Conservation (phyloP, 306 rosid species). For the Vigna nakashimae region DNA sequence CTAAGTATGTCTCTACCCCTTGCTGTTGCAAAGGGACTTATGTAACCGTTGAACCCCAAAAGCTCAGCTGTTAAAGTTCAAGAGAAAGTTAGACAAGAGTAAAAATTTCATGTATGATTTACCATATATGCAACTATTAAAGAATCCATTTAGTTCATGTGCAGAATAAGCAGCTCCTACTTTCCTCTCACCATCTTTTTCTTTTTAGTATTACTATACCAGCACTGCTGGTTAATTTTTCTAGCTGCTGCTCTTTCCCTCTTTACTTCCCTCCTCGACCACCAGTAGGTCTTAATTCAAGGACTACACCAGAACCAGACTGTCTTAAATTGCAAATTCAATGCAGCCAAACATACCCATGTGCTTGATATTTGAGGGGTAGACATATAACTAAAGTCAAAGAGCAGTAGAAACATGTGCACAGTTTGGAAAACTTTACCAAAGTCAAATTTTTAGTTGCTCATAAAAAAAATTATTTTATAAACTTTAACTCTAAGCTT, state of each 20-base stretch:
- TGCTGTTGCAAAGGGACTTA: constrained; percentile 67
- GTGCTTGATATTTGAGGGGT: constrained; percentile 38
- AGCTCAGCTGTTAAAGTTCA: constrained; percentile 71
- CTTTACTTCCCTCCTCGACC: background rate
- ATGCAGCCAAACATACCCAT: constrained; percentile 35
- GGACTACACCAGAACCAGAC: background rate
- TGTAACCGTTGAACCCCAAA: constrained; percentile 77
- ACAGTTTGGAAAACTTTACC: background rate
- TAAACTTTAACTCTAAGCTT: background rate
- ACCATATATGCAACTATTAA: no score
- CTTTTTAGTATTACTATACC: background rate
- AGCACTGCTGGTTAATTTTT: background rate
- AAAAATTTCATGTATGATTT: background rate
- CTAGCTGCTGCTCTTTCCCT: background rate
- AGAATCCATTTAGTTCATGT: no score
- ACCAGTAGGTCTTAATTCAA: background rate
- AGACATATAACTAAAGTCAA: constrained; percentile 26
- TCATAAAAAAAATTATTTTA: background rate
- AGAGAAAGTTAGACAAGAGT: background rate
- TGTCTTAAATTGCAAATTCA: constrained; percentile 31
- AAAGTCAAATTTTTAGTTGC: background rate
- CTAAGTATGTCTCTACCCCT: constrained; percentile 68
- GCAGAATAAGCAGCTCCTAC: no score
- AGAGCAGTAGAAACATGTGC: constrained; percentile 1
- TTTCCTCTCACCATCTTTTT: background rate